These are phyloP conservation scores for Plasmodium relictum DNA, from an alignment of 169 alveolate species.

Conservation along the genomic window DNA sequence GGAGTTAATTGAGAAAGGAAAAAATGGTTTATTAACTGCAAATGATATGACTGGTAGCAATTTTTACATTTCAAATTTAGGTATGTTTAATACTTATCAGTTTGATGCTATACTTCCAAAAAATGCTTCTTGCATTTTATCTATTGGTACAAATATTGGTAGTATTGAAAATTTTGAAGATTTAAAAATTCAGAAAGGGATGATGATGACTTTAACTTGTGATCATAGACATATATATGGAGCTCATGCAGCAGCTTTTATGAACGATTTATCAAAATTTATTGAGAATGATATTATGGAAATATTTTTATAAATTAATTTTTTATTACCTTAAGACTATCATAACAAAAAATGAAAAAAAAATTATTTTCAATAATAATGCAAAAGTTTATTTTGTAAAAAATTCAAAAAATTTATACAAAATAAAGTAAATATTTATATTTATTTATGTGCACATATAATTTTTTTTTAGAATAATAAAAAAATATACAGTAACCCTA, in stretches of 20 bases:
- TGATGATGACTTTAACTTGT: constrained; percentile 91
- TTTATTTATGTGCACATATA: too few relatives aligned
- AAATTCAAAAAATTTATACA: too few relatives aligned
- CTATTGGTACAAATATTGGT: constrained; percentile 87
- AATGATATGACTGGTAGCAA: constrained; percentile 90
- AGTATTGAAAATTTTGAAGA: constrained; percentile 79
- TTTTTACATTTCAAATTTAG: constrained; percentile 91
- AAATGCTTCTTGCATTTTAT: constrained; percentile 90
- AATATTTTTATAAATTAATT: constrained; percentile 40
- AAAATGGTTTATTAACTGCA: constrained; percentile 85
- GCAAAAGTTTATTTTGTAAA: too few relatives aligned
- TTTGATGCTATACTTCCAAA: constrained; percentile 91
- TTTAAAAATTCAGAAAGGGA: constrained; percentile 79
- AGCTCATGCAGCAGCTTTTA: constrained; percentile 92
- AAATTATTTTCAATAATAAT: too few relatives aligned
- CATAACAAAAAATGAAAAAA: too few relatives aligned
- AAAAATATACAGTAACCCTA: too few relatives aligned
- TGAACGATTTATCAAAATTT: constrained; percentile 76
- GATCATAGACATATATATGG: constrained; percentile 94
- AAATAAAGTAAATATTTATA: too few relatives aligned
- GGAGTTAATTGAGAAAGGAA: constrained; percentile 90
- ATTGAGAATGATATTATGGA: constrained; percentile 52
- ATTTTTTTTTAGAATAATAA: too few relatives aligned
- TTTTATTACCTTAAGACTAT: too few relatives aligned
- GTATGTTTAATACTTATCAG: constrained; percentile 90